Base-by-base conservation (phyloP, 176 grass and related monocot species). In the Oryza glumipatula region DNA sequence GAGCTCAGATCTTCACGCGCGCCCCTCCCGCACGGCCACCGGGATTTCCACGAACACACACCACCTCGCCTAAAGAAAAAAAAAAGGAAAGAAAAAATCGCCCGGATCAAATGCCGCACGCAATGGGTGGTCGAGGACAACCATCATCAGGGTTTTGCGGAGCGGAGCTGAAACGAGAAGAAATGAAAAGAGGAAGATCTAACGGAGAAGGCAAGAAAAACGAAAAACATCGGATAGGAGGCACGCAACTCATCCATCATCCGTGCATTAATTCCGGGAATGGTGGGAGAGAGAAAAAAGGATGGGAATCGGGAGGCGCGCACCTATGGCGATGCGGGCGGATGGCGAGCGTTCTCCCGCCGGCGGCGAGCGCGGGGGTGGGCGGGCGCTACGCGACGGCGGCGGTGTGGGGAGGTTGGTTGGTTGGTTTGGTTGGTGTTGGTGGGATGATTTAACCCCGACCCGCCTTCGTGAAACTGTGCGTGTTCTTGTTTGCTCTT, bases 391-490 rank as follows among this genome's bases (percentile, higher is more conserved):
- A 21, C 19, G 64, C 44, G 6, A 76, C 41, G 45, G 65, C 32
- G 6, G 70, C 74, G 45, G 60, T 72, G 73, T 16, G 83, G 43
- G 72, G 68, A 26, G 68, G 36, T 38, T 33, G 70, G 78, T 86
- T 82, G 78, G 83, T 86, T 41, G 39, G 77, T 19, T 38, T 33
- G 70, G 78, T 82, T 82, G 78, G 78, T 86, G 36, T 38, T 56
- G 61, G 30, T 36, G 48, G 23, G 47, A 45, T 78, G 54, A 58
- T 58, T 58, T 24, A 66, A 69, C 88, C 88, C 67, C 83, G 54
- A 77, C 30, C 30, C 30, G 77, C 76, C 70, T 38, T 43, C 38
- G 73, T 78, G 83, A 39, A 82, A 82, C 73, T 89, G 77, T 73
- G 38, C 38, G 15, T 56, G 52, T 60, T n/a, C 73, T 86, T 88